Conservation (phyloP, 2,329 filamentous ascomycete genomes). For the Phaeosphaeriaceae sp. region DNA sequence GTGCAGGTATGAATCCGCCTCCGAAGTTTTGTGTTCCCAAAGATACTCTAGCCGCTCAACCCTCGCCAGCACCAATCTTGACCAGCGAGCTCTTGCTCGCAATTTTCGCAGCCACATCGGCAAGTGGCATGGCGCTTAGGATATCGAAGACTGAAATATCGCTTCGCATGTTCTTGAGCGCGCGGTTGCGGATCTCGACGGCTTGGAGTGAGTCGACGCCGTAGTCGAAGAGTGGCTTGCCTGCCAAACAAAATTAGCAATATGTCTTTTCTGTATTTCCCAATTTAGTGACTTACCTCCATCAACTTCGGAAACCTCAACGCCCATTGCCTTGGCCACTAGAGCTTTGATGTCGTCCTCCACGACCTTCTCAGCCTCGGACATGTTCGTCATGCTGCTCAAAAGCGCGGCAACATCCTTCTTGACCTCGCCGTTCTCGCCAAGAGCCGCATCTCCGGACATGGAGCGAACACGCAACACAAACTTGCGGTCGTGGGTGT, state of each 20-base stretch:
- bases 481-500: background rate
- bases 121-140: slow-evolving; percentile 1
- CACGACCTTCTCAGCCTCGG: background rate
- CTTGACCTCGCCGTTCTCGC: no score
- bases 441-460: no score
- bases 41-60: no score
- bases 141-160: slow-evolving; percentile 3
- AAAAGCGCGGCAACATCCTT: no score
- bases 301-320: background rate
- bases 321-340: background rate
- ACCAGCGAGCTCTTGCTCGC: background rate
- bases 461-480: background rate
- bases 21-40: no score
- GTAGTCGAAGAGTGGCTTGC: no score
- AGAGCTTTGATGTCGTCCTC: background rate
- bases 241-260: background rate
- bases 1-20: no score
- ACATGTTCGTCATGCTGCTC: background rate
- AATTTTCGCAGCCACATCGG: background rate
- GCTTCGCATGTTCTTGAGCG: slow-evolving; percentile 1
- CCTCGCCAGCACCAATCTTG: no score
- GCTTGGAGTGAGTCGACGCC: slow-evolving; percentile 1
- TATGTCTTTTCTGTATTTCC: background rate
- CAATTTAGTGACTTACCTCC: no score
- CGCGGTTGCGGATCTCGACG: slow-evolving; percentile 1